Evolutionary conservation across 2,329 filamentous ascomycete genomes (phyloP), one percentile per base, ranked within the genome.

Genomic region (Sphaerulina vaccinii): DNA sequence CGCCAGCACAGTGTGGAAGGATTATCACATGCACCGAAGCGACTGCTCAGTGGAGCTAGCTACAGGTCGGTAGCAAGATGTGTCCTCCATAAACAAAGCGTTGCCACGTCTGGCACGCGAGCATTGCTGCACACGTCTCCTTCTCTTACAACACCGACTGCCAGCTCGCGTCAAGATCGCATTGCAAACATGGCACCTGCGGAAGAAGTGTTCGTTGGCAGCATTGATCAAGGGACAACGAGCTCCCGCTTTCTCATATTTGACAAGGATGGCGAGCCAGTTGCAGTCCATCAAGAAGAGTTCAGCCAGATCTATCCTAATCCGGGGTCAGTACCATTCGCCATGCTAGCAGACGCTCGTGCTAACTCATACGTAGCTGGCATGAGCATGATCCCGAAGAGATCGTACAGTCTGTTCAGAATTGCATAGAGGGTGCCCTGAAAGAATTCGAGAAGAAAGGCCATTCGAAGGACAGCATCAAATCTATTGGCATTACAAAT

Each of bases 211-310:
- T 95, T 88, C 65, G 85, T 95, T 55, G 90, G 90, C 54, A 88
- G 87, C 62, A 91, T 96, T 68, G 90, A 96, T 68, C 89, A 95
- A 66, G 90, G 90, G 52, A 96, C 90, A 10, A 96, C 90, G 24
- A 92, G 87, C 53, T 88, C 90, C 27, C 82, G 90, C 32, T 96
- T 96, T 72, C 81, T 96, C 62, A 91, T 96, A 67, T 96, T 96
- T 74, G 85, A 95, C 71, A 83, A 83, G 58, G 74, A 81, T 36
- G 90, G 90, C 49, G 83, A 87, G 53, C 87, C 88, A 3, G 81
- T 93, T 38, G 89, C 87, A 32, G 85, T 84, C 62, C 89, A 95
- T 68, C 90, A 95, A 72, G 84, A 91, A 59, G 89, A 95, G 69
- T 91, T 95, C 66, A 82, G 83, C 59, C 91, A 95, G 68, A 81